A percentile compares a stretch with the other conserved stretches of the same genome.
Conservation (phyloP, 176 grass and related monocot species). For the Secale cereale region DNA sequence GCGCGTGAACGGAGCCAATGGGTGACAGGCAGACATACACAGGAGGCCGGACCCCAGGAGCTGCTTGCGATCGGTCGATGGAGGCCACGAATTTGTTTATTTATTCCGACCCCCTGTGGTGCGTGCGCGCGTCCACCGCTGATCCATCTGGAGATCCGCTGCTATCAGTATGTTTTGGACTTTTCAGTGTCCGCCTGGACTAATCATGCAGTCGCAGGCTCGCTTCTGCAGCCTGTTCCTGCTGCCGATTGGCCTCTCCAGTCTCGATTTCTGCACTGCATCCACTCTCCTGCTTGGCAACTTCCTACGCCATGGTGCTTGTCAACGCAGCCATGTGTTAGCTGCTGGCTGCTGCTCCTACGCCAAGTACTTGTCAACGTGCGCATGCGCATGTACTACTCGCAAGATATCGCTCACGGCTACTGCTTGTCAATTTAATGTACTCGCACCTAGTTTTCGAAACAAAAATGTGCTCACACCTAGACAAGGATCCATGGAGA, state of each 20-base stretch:
- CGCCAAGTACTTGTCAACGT: conserved; percentile 17
- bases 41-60: too few species aligned
- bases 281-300: not conserved
- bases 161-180: not conserved
- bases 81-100: not conserved
- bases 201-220: not conserved
- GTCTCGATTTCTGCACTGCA: not conserved
- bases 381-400: not conserved
- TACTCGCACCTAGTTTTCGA: not conserved
- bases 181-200: not conserved
- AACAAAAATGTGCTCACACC: not conserved
- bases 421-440: not conserved
- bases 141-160: conserved; percentile 31
- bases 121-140: conserved; percentile 14
- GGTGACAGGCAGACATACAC: not conserved
- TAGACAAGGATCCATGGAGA: not conserved
- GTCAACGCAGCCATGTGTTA: not conserved
- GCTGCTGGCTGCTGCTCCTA: too few species aligned
- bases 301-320: not conserved
- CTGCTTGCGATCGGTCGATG: not conserved
- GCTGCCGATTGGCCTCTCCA: not conserved
- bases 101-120: not conserved
- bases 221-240: not conserved
- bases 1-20: conserved; percentile 15
- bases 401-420: not conserved